Percentiles rank a stretch among this genome's conserved stretches.
These are phyloP conservation scores for Candida taoyuanica DNA, from an alignment of 805 yeast genomes.

Conservation along the genomic window DNA sequence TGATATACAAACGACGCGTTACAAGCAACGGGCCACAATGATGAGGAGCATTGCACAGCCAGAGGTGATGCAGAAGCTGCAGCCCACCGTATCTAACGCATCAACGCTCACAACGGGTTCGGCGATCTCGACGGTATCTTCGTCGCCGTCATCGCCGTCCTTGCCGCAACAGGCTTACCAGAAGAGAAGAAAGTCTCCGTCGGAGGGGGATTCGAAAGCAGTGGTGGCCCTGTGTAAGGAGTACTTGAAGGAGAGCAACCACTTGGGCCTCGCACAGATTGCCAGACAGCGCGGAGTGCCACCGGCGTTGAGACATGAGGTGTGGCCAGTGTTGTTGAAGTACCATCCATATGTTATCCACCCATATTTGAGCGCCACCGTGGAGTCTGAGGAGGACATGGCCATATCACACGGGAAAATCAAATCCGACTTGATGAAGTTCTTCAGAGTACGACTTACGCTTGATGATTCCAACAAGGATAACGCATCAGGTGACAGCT, in stretches of 20 bases:
- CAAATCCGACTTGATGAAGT: constrained; percentile 54
- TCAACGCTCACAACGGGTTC: constrained; percentile 17
- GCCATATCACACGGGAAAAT: constrained; percentile 33
- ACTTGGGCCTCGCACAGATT: constrained; percentile 69
- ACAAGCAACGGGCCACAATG: too few species aligned
- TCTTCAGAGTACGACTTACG: constrained; percentile 40
- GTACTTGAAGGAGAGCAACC: constrained; percentile 56
- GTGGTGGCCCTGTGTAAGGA: constrained; percentile 47
- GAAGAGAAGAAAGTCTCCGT: constrained; percentile 10
- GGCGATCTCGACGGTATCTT: constrained; percentile 10
- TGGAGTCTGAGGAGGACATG: constrained; percentile 31
- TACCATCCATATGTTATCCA: constrained; percentile 80
- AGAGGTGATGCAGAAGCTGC: constrained; percentile 15
- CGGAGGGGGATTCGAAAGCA: constrained; percentile 4
- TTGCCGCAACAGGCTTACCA: constrained; percentile 4
- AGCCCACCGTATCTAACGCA: constrained; percentile 18
- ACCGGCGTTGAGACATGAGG: constrained; percentile 66
- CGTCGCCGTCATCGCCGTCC: constrained; percentile 15
- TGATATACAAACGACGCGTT: too few species aligned
- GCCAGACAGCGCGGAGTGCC: constrained; percentile 87
- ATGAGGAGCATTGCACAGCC: constrained; percentile 5
- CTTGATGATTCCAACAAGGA: constrained; percentile 3
- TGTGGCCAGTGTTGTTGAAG: constrained; percentile 81
- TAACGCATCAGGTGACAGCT: constrained; percentile 12
- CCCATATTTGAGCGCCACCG: constrained; percentile 59